Evolutionary conservation across 805 yeast species (phyloP).

Genomic region (Candida tammaniensis): DNA sequence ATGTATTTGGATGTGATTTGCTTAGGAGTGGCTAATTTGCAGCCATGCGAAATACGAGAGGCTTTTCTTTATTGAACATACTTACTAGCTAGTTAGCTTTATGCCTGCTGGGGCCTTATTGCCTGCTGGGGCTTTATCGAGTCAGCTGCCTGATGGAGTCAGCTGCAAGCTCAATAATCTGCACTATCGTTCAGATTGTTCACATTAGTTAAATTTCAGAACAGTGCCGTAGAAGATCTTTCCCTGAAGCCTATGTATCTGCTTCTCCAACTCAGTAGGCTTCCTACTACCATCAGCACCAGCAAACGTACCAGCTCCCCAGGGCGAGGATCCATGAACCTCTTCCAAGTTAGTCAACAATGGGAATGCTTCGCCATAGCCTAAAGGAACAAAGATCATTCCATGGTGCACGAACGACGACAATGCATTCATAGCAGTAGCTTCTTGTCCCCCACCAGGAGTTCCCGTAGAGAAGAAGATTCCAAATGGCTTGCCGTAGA

Average conservation of each 20-base stretch:
- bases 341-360: conserved; percentile 56
- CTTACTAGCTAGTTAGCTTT: too few species aligned
- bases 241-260: conserved; percentile 68
- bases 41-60: too few species aligned
- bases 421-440: conserved; percentile 61
- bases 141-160: too few species aligned
- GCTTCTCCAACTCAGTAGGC: conserved; percentile 61
- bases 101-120: too few species aligned
- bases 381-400: conserved; percentile 75
- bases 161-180: too few species aligned
- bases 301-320: conserved; percentile 84
- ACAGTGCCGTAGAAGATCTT: conserved; percentile 44
- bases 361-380: conserved; percentile 57
- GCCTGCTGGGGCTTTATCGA: too few species aligned
- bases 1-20: too few species aligned
- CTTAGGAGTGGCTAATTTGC: too few species aligned
- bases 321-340: conserved; percentile 77
- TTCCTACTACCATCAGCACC: conserved; percentile 74
- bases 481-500: conserved; percentile 73
- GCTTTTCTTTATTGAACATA: too few species aligned
- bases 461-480: conserved; percentile 72
- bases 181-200: background rate
- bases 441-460: conserved; percentile 81
- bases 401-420: conserved; percentile 78
- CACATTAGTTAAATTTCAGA: conserved; percentile 25